Evolutionary conservation across 1,284 basidiomycete species (phyloP).

Genomic region (Golubevia pallescens): DNA sequence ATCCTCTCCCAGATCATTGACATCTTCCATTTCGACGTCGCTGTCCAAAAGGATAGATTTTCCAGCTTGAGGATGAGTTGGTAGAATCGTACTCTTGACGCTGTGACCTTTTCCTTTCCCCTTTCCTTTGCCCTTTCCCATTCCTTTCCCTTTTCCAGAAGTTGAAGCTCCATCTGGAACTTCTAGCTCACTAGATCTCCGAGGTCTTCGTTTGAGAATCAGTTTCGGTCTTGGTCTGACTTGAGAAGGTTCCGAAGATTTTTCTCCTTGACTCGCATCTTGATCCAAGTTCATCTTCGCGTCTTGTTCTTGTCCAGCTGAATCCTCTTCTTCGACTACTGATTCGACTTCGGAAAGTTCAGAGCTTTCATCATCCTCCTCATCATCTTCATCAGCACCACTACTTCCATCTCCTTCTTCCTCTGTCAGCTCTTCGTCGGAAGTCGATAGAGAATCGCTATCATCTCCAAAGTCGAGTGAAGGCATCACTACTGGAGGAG

Average conservation of each 20-base stretch:
- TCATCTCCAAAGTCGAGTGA: slow-evolving; percentile 61
- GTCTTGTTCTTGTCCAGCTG: background rate
- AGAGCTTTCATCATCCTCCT: slow-evolving; percentile 25
- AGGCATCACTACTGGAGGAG: slow-evolving; percentile 67
- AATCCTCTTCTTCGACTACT: slow-evolving; percentile 6
- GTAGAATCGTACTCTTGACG: slow-evolving; percentile 19
- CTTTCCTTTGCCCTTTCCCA: slow-evolving; percentile 26
- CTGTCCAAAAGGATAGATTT: slow-evolving; percentile 11
- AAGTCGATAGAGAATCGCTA: slow-evolving; percentile 44
- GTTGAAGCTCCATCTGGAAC: background rate
- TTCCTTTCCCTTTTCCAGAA: slow-evolving; percentile 6
- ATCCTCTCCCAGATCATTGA: background rate
- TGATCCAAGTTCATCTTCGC: slow-evolving; percentile 67
- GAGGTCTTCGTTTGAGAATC: slow-evolving; percentile 9
- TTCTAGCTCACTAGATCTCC: slow-evolving; percentile 5
- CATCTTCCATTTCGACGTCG: slow-evolving; percentile 9
- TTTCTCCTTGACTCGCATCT: slow-evolving; percentile 69
- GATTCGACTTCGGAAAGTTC: slow-evolving; percentile 10
- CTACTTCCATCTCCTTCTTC: slow-evolving; percentile 20
- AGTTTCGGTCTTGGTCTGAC: slow-evolving; percentile 72
- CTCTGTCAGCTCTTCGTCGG: slow-evolving; percentile 18
- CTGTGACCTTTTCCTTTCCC: slow-evolving; percentile 20
- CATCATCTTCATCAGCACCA: slow-evolving; percentile 11
- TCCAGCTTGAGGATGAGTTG: slow-evolving; percentile 29
- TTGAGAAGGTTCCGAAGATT: slow-evolving; percentile 71